A percentile compares a stretch with the other conserved stretches of the same genome.
Evolutionary conservation across 2,329 filamentous ascomycete genomes (phyloP).

Genomic region (Lizonia empirigonia): DNA sequence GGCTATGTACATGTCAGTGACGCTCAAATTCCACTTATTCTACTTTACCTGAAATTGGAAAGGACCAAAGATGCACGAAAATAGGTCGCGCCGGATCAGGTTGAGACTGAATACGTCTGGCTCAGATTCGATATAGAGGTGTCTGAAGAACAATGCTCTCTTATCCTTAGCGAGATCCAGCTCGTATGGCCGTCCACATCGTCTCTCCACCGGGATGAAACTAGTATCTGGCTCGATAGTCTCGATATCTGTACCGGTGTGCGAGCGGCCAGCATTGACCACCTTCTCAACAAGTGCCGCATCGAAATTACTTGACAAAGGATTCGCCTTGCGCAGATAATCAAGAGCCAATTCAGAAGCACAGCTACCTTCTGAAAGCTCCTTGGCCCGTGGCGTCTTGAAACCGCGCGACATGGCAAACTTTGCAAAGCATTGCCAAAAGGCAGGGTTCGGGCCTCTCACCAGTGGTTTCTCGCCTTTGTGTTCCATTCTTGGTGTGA

Average conservation of each 20-base stretch:
- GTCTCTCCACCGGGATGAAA: neutral
- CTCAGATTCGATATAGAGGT: neutral
- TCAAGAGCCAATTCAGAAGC: neutral
- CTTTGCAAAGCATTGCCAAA: slow-evolving; percentile 4
- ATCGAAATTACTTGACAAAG: neutral
- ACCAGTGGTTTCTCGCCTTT: neutral
- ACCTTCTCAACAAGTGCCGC: neutral
- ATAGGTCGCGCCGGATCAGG: neutral
- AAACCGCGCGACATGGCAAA: neutral
- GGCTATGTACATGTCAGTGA: neutral
- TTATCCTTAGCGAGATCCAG: neutral
- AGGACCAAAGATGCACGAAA: neutral
- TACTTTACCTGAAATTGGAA: neutral
- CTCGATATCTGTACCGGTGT: neutral
- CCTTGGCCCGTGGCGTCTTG: neutral
- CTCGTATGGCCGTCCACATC: neutral
- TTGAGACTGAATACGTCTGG: neutral
- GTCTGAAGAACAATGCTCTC: neutral
- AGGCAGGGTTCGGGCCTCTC: slow-evolving; percentile 2
- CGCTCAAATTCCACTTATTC: neutral
- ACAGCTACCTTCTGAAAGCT: neutral
- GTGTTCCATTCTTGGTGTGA: slow-evolving; percentile 3
- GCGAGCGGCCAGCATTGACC: neutral
- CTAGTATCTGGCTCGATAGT: neutral
- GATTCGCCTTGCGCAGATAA: neutral